Conservation (phyloP, 805 yeast species). For the Pichia gijzeniarum region DNA sequence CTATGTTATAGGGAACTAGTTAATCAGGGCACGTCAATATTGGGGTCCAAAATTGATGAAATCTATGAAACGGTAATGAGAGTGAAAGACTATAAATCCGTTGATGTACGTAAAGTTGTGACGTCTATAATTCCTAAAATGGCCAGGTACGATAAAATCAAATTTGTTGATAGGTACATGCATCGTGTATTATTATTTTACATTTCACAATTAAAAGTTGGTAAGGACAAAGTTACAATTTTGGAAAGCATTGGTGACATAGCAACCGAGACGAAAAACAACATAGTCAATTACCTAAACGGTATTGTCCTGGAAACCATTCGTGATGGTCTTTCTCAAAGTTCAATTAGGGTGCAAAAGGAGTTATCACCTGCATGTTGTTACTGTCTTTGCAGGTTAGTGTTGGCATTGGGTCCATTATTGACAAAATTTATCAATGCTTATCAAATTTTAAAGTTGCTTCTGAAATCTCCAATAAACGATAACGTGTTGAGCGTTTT, state of each 20-base stretch:
- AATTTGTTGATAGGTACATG: constrained; percentile 74
- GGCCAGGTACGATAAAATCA: constrained; percentile 67
- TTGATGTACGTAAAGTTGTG: constrained; percentile 77
- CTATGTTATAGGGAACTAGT: constrained; percentile 77
- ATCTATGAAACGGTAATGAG: constrained; percentile 68
- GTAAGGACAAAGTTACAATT: constrained; percentile 67
- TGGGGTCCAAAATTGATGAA: constrained; percentile 65
- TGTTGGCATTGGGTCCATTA: constrained; percentile 89
- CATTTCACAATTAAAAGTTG: constrained; percentile 66
- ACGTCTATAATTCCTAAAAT: constrained; percentile 75
- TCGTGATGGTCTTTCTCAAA: constrained; percentile 67
- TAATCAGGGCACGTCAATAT: constrained; percentile 61
- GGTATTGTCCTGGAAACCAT: constrained; percentile 82
- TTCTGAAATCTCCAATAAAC: constrained; percentile 79
- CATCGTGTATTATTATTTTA: constrained; percentile 75
- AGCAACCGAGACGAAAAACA: constrained; percentile 70
- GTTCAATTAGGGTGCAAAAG: constrained; percentile 52
- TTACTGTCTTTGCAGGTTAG: constrained; percentile 80
- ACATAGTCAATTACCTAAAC: constrained; percentile 81
- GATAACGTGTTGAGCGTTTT: constrained; percentile 75
- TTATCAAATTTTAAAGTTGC: constrained; percentile 64
- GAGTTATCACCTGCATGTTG: constrained; percentile 82
- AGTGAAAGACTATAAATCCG: constrained; percentile 71
- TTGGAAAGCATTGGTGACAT: constrained; percentile 80
- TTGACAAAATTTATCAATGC: constrained; percentile 81